Percentiles rank a stretch among this genome's conserved stretches.
These are phyloP conservation scores for Escovopsis weberi DNA, from an alignment of 2,329 filamentous ascomycete genomes.

Conservation along the genomic window DNA sequence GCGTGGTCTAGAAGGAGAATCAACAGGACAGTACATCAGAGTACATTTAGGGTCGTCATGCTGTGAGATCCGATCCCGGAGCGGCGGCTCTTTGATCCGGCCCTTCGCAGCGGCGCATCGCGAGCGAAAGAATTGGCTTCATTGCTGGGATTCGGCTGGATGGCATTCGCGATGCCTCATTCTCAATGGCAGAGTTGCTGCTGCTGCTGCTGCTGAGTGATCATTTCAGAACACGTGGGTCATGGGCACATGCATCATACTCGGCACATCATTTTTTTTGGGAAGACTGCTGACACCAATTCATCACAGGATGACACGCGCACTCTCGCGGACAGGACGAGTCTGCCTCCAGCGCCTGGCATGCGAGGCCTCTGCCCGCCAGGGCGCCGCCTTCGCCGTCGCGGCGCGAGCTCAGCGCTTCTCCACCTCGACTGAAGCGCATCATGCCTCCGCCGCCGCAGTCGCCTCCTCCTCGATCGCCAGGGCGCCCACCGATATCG, in stretches of 20 bases:
- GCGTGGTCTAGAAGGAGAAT: neutral
- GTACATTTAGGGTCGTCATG: neutral
- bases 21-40: neutral
- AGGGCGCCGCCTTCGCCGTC: conserved; percentile 1
- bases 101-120: neutral
- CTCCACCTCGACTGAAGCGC: conserved; percentile 15
- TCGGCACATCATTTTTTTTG: neutral
- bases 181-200: no score
- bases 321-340: conserved; percentile 6
- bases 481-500: conserved; percentile 30
- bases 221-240: no score
- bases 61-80: conserved; percentile 1
- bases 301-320: conserved; percentile 9
- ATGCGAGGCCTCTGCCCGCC: conserved; percentile 1
- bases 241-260: no score
- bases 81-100: conserved; percentile 7
- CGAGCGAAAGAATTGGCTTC: no score
- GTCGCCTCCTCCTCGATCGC: conserved; percentile 4
- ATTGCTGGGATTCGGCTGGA: neutral
- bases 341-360: conserved; percentile 10
- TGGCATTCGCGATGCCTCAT: neutral
- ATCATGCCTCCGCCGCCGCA: conserved; percentile 10
- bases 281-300: neutral
- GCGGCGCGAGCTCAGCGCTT: conserved; percentile 9
- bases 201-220: no score